Conservation (phyloP, 345 rosid species). For the Toxicodendron radicans region DNA sequence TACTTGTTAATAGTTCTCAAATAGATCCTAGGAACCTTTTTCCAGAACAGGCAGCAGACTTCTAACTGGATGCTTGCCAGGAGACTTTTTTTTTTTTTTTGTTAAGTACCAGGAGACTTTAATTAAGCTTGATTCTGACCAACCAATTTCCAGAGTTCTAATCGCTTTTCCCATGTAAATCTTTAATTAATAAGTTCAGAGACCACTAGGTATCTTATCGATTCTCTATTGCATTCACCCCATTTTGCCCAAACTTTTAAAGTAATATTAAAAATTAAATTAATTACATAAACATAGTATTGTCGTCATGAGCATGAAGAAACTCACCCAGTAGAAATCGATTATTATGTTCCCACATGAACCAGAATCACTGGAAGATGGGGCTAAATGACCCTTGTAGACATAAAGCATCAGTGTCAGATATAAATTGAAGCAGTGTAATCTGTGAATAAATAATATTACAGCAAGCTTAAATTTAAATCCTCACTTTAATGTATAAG, state of each 20-base stretch:
- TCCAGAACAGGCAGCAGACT: not conserved
- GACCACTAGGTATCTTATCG: not conserved
- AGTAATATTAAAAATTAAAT: not conserved
- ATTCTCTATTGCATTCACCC: not conserved
- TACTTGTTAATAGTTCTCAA: not conserved
- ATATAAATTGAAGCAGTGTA: conserved; percentile 10
- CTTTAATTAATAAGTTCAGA: not conserved
- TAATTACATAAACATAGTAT: conserved; percentile 7
- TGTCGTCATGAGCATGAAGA: conserved; percentile 14
- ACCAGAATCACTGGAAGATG: conserved; percentile 94
- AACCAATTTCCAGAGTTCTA: not conserved
- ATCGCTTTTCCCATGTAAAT: not conserved
- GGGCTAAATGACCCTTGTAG: conserved; percentile 83
- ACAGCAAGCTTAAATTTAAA: conserved; percentile 12
- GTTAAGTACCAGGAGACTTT: not conserved
- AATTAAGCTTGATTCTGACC: not conserved
- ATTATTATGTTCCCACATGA: conserved; percentile 86
- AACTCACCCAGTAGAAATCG: conserved; percentile 96
- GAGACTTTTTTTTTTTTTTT: too few species aligned
- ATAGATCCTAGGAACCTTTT: not conserved
- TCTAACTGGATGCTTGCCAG: conserved; percentile 2
- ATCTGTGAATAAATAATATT: conserved; percentile 11
- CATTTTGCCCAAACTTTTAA: not conserved
- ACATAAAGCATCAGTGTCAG: conserved; percentile 28
- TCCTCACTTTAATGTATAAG: conserved; percentile 82